Evolutionary conservation across 768 basidiomycete species (phyloP).

Genomic region (Trametes meyenii): DNA sequence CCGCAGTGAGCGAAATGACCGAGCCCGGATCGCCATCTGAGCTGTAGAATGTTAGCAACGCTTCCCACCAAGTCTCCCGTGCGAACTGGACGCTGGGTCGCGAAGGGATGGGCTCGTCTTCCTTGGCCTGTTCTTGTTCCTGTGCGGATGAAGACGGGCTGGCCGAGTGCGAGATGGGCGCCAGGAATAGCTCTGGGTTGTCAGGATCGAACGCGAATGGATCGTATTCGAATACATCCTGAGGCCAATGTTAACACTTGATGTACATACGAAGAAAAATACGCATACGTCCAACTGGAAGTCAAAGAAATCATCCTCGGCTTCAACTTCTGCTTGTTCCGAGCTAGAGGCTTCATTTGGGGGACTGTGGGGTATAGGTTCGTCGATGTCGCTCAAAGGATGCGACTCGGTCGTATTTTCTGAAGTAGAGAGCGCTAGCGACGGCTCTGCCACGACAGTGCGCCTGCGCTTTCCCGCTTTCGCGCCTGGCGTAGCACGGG

Average conservation of each 20-base stretch:
- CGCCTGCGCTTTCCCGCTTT: background rate
- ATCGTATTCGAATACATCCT: constrained; percentile 4
- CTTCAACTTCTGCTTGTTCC: background rate
- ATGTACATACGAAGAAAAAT: background rate
- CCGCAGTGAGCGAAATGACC: constrained; percentile 11
- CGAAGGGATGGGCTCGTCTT: constrained; percentile 23
- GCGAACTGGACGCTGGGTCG: constrained; percentile 67
- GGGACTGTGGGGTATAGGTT: background rate
- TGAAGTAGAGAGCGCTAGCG: background rate
- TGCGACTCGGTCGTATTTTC: constrained; percentile 27
- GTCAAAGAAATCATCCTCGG: background rate
- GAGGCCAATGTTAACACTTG: background rate
- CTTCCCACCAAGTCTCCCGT: constrained; percentile 81
- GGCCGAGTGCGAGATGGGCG: background rate
- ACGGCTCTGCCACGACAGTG: background rate
- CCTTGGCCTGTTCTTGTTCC: background rate
- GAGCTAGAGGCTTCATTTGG: background rate
- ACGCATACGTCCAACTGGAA: background rate
- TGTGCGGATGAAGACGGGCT: background rate
- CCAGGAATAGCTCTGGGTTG: background rate
- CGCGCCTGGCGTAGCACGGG: background rate
- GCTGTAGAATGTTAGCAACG: constrained; percentile 56
- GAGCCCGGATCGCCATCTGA: constrained; percentile 10
- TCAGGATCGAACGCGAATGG: constrained; percentile 6
- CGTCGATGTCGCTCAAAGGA: background rate